Percentiles rank a stretch among this genome's conserved stretches.
phyloP scores from a whole-genome alignment of 2,329 filamentous ascomycete genomes.

The Ophiosphaerella herpotricha region DNA sequence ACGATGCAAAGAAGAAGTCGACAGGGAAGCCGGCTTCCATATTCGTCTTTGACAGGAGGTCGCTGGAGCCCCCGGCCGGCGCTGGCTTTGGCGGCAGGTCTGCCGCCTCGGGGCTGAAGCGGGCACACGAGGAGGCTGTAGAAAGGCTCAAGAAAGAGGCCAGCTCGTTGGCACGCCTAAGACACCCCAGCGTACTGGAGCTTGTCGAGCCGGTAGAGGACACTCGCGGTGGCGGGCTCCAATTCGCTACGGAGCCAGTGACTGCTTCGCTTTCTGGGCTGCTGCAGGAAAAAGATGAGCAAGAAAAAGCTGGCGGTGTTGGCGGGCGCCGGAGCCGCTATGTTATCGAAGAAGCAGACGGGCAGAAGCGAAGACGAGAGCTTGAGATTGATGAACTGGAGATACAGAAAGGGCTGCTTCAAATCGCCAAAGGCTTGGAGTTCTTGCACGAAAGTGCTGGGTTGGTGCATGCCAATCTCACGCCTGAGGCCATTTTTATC shows the following conservation, averaged over 20 bases:
- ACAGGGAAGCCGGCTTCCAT: constrained; percentile 87
- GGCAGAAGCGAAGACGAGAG: constrained; percentile 71
- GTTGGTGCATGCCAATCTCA: constrained; percentile 91
- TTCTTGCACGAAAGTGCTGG: constrained; percentile 95
- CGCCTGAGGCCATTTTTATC: constrained; percentile 89
- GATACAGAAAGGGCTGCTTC: constrained; percentile 93
- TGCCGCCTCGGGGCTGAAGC: constrained; percentile 72
- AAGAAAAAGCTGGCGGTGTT: constrained; percentile 71
- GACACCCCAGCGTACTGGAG: constrained; percentile 91
- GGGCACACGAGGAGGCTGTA: constrained; percentile 83
- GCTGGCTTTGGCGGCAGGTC: constrained; percentile 61
- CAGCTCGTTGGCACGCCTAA: constrained; percentile 80
- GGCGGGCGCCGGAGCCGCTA: constrained; percentile 76
- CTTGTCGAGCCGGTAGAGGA: constrained; percentile 95
- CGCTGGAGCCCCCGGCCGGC: constrained; percentile 70
- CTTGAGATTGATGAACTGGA: constrained; percentile 95
- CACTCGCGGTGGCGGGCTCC: constrained; percentile 84
- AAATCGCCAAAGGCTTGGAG: constrained; percentile 91
- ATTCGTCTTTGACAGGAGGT: constrained; percentile 92
- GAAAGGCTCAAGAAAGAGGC: constrained; percentile 92
- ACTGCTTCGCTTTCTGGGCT: constrained; percentile 84
- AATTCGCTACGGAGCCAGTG: constrained; percentile 93
- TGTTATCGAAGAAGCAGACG: constrained; percentile 78
- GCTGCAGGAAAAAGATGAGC: constrained; percentile 85
- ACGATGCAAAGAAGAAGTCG: constrained; percentile 95